phyloP scores from a whole-genome alignment of 768 basidiomycete genomes.

The Paxillus involutus region DNA sequence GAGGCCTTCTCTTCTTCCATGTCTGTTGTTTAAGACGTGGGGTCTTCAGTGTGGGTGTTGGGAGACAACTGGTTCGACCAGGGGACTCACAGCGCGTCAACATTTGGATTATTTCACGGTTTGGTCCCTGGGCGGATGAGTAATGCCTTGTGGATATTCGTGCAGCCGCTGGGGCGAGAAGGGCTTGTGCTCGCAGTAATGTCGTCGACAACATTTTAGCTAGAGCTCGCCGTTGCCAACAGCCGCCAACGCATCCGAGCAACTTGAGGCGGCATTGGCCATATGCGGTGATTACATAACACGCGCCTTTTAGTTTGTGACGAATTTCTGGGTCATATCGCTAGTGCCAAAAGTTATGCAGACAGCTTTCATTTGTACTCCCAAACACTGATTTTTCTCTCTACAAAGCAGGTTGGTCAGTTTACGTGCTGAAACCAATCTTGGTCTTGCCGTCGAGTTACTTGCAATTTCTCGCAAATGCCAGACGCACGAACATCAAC shows the following conservation, averaged over 20 bases:
- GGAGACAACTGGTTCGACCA: not conserved
- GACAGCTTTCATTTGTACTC: not conserved
- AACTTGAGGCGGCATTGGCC: no score
- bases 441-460: not conserved
- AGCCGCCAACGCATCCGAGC: not conserved
- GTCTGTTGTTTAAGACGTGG: slow-evolving; percentile 23
- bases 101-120: slow-evolving; percentile 39
- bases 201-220: slow-evolving; percentile 20
- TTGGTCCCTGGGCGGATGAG: slow-evolving; percentile 27
- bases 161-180: not conserved
- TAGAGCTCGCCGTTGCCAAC: not conserved
- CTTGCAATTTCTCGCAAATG: slow-evolving; percentile 16
- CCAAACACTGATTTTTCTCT: not conserved
- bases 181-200: slow-evolving; percentile 7
- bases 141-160: slow-evolving; percentile 12
- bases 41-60: not conserved
- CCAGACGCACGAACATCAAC: slow-evolving; percentile 23
- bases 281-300: slow-evolving; percentile 21
- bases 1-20: slow-evolving; percentile 43
- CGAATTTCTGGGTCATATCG: not conserved
- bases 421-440: not conserved
- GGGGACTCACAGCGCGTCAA: slow-evolving; percentile 40
- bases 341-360: no score
- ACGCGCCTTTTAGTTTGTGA: slow-evolving; percentile 16
- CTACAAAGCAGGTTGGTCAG: no score